Evolutionary conservation across 495 filamentous ascomycete species (phyloP).

Genomic region (Xylaria grammica): DNA sequence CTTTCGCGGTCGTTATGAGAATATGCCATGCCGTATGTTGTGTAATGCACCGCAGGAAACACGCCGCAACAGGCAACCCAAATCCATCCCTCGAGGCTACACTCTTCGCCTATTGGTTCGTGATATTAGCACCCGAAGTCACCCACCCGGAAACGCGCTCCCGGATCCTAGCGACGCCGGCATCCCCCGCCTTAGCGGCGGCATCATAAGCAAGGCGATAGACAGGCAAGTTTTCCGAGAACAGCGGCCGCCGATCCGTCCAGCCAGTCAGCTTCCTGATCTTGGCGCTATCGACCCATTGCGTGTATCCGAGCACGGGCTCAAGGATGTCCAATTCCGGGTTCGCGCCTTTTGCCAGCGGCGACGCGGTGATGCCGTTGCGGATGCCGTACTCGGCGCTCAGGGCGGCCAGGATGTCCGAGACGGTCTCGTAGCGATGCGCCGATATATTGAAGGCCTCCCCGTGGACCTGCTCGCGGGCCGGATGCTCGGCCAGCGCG

Average conservation of each 20-base stretch:
- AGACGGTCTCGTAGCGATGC: constrained; percentile 44
- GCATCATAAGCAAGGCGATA: constrained; percentile 50
- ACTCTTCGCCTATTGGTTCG: background rate
- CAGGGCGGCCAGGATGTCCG: constrained; percentile 39
- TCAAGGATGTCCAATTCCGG: constrained; percentile 17
- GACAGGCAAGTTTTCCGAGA: constrained; percentile 40
- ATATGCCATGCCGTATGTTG: no score
- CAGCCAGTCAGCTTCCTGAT: constrained; percentile 47
- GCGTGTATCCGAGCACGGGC: constrained; percentile 39
- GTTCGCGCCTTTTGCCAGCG: background rate
- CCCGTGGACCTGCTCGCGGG: constrained; percentile 32
- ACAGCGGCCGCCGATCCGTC: constrained; percentile 41
- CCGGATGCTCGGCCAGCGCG: constrained; percentile 38
- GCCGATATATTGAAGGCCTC: constrained; percentile 49
- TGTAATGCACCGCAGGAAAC: no score
- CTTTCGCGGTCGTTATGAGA: no score
- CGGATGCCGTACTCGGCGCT: constrained; percentile 42
- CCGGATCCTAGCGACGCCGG: constrained; percentile 28
- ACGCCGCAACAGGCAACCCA: no score
- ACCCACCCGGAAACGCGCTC: constrained; percentile 19
- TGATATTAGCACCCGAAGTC: background rate
- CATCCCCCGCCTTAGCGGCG: constrained; percentile 29
- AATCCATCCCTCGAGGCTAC: background rate
- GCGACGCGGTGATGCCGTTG: constrained; percentile 19
- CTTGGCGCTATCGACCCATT: constrained; percentile 49